Conservation (phyloP, 164 flowering plant species). For the Warburgia ugandensis region DNA sequence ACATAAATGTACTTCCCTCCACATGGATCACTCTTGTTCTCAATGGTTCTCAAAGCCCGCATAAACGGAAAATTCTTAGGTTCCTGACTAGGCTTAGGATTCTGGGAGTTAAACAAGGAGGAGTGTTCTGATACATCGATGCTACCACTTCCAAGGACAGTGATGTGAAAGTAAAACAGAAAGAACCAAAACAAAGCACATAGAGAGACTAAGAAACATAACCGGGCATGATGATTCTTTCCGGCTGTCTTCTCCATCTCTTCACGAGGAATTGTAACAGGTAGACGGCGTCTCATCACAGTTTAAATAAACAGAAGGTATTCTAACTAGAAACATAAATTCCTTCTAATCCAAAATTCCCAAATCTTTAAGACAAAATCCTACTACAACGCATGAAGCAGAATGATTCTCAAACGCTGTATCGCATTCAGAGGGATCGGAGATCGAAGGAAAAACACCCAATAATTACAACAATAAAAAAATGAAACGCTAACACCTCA, state of each 20-base stretch:
- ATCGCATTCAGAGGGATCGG: no score
- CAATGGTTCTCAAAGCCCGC: slow-evolving; percentile 59
- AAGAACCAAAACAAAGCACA: slow-evolving; percentile 66
- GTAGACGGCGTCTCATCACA: slow-evolving; percentile 72
- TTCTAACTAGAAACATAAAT: no score
- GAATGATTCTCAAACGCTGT: no score
- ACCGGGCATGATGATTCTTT: slow-evolving; percentile 43
- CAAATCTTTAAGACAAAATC: no score
- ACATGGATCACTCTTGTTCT: slow-evolving; percentile 87
- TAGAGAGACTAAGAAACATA: slow-evolving; percentile 50
- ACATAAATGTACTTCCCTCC: slow-evolving; percentile 91
- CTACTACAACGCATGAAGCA: no score
- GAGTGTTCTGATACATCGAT: slow-evolving; percentile 22
- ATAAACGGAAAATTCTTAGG: slow-evolving; percentile 35
- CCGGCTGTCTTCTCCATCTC: slow-evolving; percentile 61
- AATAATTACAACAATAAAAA: no score
- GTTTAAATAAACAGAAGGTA: no score
- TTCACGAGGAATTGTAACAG: slow-evolving; percentile 23
- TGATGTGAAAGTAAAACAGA: slow-evolving; percentile 69
- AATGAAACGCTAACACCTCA: no score
- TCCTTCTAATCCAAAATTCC: no score
- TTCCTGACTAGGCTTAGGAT: neutral
- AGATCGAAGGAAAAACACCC: no score
- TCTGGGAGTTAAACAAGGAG: slow-evolving; percentile 7
- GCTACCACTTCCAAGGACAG: slow-evolving; percentile 37